These are phyloP conservation scores for Leucocoprinus sp. DNA, from an alignment of 768 basidiomycete genomes.

Conservation along the genomic window DNA sequence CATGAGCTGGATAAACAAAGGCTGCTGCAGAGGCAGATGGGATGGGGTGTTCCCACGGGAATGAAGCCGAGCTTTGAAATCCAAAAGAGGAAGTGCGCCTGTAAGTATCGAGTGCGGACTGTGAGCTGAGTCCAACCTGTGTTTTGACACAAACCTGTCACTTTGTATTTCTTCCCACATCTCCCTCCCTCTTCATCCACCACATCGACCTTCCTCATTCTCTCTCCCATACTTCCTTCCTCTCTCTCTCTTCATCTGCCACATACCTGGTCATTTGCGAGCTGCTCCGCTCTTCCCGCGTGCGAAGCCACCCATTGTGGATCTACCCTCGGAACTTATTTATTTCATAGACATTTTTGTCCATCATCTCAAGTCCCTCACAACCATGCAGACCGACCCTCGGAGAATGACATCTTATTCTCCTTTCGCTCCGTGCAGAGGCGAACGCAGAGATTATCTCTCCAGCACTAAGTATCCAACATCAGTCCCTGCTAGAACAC, in stretches of 20 bases:
- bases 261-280: background rate
- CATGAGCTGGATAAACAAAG: background rate
- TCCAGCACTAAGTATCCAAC: conserved; percentile 17
- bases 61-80: conserved; percentile 13
- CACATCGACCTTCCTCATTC: conserved; percentile 1
- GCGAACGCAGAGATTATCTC: conserved; percentile 13
- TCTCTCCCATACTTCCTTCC: conserved; percentile 2
- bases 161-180: conserved; percentile 9
- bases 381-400: conserved; percentile 12
- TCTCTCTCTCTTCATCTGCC: conserved; percentile 3
- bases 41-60: conserved; percentile 14
- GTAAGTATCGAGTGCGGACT: conserved; percentile 19
- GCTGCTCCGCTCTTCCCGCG: conserved; percentile 24
- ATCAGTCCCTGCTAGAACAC: conserved; percentile 16
- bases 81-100: conserved; percentile 27
- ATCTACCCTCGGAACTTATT: conserved; percentile 2
- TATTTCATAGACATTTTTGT: conserved; percentile 5
- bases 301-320: conserved; percentile 15
- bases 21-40: conserved; percentile 7
- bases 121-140: conserved; percentile 20
- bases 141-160: conserved; percentile 20
- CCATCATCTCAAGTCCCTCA: conserved; percentile 7
- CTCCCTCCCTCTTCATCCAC: conserved; percentile 6
- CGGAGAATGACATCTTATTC: conserved; percentile 18
- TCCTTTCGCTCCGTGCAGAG: conserved; percentile 15